These are phyloP conservation scores for Apiotrichum montevideense DNA, from an alignment of 1,284 basidiomycete genomes.

Conservation along the genomic window DNA sequence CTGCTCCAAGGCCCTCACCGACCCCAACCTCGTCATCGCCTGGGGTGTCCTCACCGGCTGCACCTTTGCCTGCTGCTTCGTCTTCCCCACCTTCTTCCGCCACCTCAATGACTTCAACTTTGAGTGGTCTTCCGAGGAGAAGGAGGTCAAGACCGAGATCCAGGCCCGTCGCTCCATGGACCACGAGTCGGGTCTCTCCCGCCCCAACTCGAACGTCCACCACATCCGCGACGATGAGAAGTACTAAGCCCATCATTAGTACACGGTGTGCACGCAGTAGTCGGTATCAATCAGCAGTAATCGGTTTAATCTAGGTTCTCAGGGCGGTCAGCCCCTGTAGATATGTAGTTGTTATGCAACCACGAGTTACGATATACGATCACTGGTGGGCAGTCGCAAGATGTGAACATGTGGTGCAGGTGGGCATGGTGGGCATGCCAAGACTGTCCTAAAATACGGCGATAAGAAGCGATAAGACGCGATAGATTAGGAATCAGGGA, in stretches of 20 bases:
- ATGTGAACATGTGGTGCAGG: too few species aligned
- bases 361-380: too few species aligned
- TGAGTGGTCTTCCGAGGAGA: conserved; percentile 2
- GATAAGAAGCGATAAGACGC: too few species aligned
- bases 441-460: too few species aligned
- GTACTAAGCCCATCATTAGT: not conserved
- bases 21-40: conserved; percentile 50
- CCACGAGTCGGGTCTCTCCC: not conserved
- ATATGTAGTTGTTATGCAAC: too few species aligned
- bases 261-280: not conserved
- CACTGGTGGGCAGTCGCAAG: too few species aligned
- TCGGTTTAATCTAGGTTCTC: not conserved
- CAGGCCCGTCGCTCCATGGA: not conserved
- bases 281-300: not conserved
- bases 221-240: not conserved
- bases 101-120: conserved; percentile 33
- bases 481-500: too few species aligned
- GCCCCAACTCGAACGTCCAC: not conserved
- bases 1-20: conserved; percentile 29
- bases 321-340: too few species aligned
- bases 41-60: conserved; percentile 45
- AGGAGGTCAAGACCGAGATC: not conserved
- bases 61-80: conserved; percentile 26
- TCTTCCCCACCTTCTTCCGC: conserved; percentile 39
- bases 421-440: too few species aligned